A percentile compares a stretch with the other conserved stretches of the same genome.
These are phyloP conservation scores for Juncus effusus DNA, from an alignment of 176 grass and related monocot species.

Conservation along the genomic window DNA sequence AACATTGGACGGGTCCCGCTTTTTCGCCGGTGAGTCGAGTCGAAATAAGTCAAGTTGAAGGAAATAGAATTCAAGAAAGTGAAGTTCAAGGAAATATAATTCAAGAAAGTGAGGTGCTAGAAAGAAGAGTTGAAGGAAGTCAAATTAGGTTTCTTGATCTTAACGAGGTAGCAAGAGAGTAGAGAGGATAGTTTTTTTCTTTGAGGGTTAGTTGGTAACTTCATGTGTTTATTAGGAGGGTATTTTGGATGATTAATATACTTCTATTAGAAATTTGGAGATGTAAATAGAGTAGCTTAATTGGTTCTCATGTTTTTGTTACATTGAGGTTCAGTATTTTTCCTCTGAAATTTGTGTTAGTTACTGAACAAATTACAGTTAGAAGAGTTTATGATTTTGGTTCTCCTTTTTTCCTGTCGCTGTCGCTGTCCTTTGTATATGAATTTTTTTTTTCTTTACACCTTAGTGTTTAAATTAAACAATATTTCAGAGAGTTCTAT, in stretches of 20 bases:
- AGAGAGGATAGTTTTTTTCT: background rate
- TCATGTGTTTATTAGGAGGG: background rate
- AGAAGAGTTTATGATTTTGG: too few relatives aligned
- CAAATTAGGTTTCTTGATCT: background rate
- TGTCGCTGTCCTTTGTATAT: background rate
- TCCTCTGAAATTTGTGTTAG: too few relatives aligned
- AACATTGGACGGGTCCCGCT: conserved; percentile 11
- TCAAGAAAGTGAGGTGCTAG: background rate
- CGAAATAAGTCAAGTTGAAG: background rate
- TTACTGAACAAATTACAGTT: too few relatives aligned
- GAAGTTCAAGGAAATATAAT: background rate
- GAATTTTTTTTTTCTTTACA: background rate
- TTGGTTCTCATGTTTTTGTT: too few relatives aligned
- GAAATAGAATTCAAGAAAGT: conserved; percentile 4
- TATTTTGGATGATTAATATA: background rate
- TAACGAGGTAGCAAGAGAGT: background rate
- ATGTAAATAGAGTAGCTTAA: too few relatives aligned
- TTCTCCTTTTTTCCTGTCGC: too few relatives aligned
- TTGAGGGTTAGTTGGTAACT: background rate
- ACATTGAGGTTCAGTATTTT: too few relatives aligned
- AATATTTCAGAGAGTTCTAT: background rate
- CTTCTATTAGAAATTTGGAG: background rate
- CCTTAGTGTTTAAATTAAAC: background rate
- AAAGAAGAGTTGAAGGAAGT: background rate
- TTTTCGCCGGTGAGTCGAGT: background rate